Base-by-base conservation (phyloP, 2,329 filamentous ascomycete species). In the Colletotrichum cordylinicola region DNA sequence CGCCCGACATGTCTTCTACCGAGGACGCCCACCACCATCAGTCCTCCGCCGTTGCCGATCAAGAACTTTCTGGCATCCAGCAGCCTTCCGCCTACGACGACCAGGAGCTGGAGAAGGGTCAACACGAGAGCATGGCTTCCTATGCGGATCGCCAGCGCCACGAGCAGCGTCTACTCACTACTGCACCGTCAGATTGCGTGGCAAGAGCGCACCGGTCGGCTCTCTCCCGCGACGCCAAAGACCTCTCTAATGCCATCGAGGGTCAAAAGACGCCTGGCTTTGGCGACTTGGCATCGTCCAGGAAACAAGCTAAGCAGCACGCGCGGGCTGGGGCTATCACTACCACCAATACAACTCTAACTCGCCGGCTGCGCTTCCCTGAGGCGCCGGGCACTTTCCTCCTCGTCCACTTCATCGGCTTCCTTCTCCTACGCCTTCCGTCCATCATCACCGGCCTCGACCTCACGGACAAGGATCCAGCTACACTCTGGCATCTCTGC, bases 1-100 rank as follows among this genome's bases (percentile, higher is more conserved):
- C 39, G 3, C 1, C 39, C 0, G 18, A n/a, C 9, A 0, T 4
- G 39, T 3, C 39, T n/a, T n/a, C 18, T 48, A 2, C 39, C 39
- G 2, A n/a, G 39, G 39, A 2, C 39, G 18, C 5, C 1, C 39
- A 48, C 7, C 39, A 48, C 18, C 9, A 48, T n/a, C 39, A 48
- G 18, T 18, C 39, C 18, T n/a, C 18, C 18, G 18, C 18, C n/a
- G 39, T 2, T 18, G 12, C 39, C 9, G 9, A 48, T n/a, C 18
- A 9, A n/a, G 1, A 18, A 9, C 18, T 0, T 0, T 48, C 39
- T 12, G 39, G 39, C 10, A 48, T 9, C 9, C 39, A 48, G 18
- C 18, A 12, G 39, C 39, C 6, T 7, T 1, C 18, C 9, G 39
- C 18, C 39, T 0, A 48, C 18, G 1, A 48, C 18, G 18, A n/a